A percentile compares a stretch with the other conserved stretches of the same genome.
Conservation (phyloP, 148 eudicot species). For the Amaranthus hypochondriacus region DNA sequence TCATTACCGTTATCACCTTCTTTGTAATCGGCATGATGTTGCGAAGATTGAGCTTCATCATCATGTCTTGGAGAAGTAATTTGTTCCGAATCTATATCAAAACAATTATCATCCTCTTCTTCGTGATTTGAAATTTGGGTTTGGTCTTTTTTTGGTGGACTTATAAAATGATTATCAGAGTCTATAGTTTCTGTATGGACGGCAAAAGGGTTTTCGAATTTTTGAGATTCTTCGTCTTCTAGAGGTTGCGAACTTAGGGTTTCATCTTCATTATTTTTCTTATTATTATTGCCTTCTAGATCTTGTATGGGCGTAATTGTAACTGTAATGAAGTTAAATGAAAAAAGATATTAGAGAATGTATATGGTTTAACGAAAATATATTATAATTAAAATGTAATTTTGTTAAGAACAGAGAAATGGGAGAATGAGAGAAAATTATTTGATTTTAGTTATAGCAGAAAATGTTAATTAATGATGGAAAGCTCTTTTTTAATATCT, state of each 20-base stretch:
- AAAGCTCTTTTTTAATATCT: too few species aligned
- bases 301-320: too few species aligned
- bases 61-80: background rate
- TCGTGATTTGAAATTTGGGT: background rate
- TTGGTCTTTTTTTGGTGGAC: constrained; percentile 12
- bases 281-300: background rate
- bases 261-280: background rate
- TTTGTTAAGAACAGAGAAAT: too few species aligned
- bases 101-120: background rate
- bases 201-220: constrained; percentile 18
- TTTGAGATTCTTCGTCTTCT: constrained; percentile 1
- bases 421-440: too few species aligned
- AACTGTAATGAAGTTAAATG: too few species aligned
- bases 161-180: background rate
- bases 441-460: too few species aligned
- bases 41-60: constrained; percentile 6
- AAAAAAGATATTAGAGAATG: too few species aligned
- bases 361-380: too few species aligned
- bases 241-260: background rate
- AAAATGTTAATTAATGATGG: too few species aligned
- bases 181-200: background rate
- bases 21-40: constrained; percentile 10
- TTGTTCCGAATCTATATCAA: background rate
- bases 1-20: constrained; percentile 9
- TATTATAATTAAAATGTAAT: too few species aligned